Evolutionary conservation across 1,139 yeast species (phyloP), one percentile per base, ranked within the genome.

Genomic region (Geotrichum australiense): DNA sequence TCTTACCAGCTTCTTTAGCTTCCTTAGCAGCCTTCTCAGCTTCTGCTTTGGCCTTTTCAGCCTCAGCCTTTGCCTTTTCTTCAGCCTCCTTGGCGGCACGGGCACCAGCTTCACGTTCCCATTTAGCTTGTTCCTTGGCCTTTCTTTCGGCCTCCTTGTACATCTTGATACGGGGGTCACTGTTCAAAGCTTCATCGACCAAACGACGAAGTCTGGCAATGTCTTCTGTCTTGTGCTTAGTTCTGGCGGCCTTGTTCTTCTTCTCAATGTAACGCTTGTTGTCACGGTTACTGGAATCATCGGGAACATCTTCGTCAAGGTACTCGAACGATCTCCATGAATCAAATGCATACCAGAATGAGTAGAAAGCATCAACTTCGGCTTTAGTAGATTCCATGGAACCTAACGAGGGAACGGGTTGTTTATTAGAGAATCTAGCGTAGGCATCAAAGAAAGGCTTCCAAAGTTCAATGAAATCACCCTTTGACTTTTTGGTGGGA

Each of bases 311-410:
- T 71, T 91, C 98, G 62, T 91, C 99, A 65, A 89, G 78, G 70
- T 89, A 91, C 71, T 91, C 99, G 62, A 91, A 91, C 36, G 96
- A 73, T 73, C 95, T 86, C 99, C 99, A 91, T 24, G 98, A 91
- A 64, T 91, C 97, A 57, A 91, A 86, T 65, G 83, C 82, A 68
- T 87, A 87, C 91, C 93, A 91, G 74, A 85, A 86, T 47, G 74
- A 70, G 73, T 91, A 91, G 70, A 91, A 93, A 36, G 68, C 71
- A 59, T 91, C 98, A 44, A 91, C 95, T 50, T 87, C 94, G 42
- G 74, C 78, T 71, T 85, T 84, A 45, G 86, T 47, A 27, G 89
- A 62, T 41, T 78, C 74, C 44, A 71, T 62, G 51, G 70, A 72
- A 50, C 99, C 98, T 53, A 91, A 73, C 47, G 58, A 50, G 49